Conservation (phyloP, 2,329 filamentous ascomycete species). For the Fusarium secorum region DNA sequence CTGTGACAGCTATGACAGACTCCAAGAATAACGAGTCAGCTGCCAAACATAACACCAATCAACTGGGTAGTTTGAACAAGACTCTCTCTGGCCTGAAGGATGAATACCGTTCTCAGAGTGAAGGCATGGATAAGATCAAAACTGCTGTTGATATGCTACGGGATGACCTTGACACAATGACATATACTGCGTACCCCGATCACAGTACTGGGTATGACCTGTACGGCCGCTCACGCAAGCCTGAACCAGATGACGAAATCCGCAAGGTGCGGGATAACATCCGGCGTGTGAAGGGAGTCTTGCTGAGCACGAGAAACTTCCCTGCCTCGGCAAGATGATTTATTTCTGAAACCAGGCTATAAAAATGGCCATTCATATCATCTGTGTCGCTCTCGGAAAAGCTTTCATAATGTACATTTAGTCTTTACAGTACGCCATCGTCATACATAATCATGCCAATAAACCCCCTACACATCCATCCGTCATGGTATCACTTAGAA, state of each 20-base stretch:
- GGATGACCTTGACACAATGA: conserved; percentile 71
- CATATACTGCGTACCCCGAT: conserved; percentile 53
- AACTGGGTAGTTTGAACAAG: conserved; percentile 54
- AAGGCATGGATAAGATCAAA: conserved; percentile 60
- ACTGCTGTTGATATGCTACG: conserved; percentile 65
- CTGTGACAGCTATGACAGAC: conserved; percentile 18
- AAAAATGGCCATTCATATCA: background rate
- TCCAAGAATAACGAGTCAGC: conserved; percentile 37
- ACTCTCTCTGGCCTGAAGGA: conserved; percentile 54
- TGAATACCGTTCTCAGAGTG: conserved; percentile 54
- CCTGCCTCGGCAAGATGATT: conserved; percentile 55
- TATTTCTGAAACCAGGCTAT: background rate
- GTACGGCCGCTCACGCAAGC: conserved; percentile 54
- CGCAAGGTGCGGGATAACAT: conserved; percentile 78
- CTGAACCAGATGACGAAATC: conserved; percentile 74
- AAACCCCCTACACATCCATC: conserved; percentile 15
- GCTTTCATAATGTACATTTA: conserved; percentile 2
- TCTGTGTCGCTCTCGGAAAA: background rate
- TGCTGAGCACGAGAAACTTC: conserved; percentile 79
- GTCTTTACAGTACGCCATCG: background rate
- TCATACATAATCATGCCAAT: conserved; percentile 9
- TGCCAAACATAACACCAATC: conserved; percentile 51
- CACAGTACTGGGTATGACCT: conserved; percentile 51
- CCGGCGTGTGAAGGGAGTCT: conserved; percentile 78
- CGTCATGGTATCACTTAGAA: conserved; percentile 10